Base-by-base conservation (phyloP, 805 yeast genomes). In the Suhomyces faveliae region DNA sequence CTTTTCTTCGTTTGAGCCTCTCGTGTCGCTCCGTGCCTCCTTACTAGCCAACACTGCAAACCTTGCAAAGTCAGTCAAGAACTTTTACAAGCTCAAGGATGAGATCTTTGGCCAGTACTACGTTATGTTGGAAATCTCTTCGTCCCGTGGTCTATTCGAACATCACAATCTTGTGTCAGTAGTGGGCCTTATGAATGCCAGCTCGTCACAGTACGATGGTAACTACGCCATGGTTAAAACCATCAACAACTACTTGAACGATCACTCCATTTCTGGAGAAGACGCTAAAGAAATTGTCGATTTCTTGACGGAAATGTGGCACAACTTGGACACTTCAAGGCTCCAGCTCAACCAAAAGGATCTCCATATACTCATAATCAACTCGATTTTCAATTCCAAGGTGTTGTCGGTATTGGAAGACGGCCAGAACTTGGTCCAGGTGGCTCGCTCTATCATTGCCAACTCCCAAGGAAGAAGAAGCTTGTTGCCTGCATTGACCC, bases 391-490 rank as follows among this genome's bases (percentile, higher is more conserved):
- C 45, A 67, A 77, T 52, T 63, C 70, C 3, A 54, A 51, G 2
- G 50, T 84, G 5, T 52, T 87, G 37, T 72, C 85, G 0, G 55
- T 64, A 1, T 54, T 57, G 1, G 63, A 62, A 50, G 61, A 55
- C 15, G 59, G 66, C 9, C 59, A 55, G 5, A 49, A 50, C 0
- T 58, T 80, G 1, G 55, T 51, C 1, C 45, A 48, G 15, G 71
- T 80, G 45, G 72, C 79, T 1, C 30, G 48, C 3, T 73, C 79
- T 1, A 70, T 84, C 2, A 67, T 84, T 23, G 54, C 58, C 1
- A 74, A 77, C 40, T 67, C 88, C 0, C 73, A 60, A 46, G 83
- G 87, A 0, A 77, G 96, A 63, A 79, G 95, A 54, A 75, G 86
- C 2, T 66, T 90, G 6, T 64, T 89, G 20, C 91, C 96, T 0